Conservation (phyloP, 148 eudicot genomes). For the Chenopodium formosanum region DNA sequence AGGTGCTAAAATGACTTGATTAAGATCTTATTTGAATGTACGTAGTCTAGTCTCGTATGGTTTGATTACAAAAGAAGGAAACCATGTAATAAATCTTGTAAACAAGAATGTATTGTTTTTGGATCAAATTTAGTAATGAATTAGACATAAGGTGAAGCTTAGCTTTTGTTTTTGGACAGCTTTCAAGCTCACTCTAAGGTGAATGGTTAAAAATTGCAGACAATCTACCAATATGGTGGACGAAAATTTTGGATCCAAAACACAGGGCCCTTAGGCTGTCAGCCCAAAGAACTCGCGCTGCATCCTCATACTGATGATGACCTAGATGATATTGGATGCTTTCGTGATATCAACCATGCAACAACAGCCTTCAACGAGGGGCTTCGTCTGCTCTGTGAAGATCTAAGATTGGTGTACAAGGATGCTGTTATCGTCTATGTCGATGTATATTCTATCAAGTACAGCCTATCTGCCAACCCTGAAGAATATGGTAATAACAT, state of each 20-base stretch:
- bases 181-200: background rate
- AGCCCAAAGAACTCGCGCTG: conserved; percentile 42
- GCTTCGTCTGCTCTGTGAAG: conserved; percentile 25
- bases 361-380: conserved; percentile 39
- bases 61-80: too few species aligned
- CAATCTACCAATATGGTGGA: conserved; percentile 36
- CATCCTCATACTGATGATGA: conserved; percentile 34
- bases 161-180: background rate
- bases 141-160: too few species aligned
- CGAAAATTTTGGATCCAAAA: conserved; percentile 50
- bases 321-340: conserved; percentile 36
- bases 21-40: too few species aligned
- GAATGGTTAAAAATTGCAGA: conserved; percentile 17
- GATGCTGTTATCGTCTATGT: conserved; percentile 42
- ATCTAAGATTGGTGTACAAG: conserved; percentile 25
- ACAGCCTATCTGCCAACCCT: conserved; percentile 33
- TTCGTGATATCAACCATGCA: conserved; percentile 33
- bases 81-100: too few species aligned
- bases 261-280: conserved; percentile 50
- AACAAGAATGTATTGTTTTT: too few species aligned
- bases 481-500: conserved; percentile 32
- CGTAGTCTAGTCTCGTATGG: background rate
- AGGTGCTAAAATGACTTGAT: too few species aligned
- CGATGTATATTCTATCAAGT: conserved; percentile 37
- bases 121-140: too few species aligned